A percentile compares a stretch with the other conserved stretches of the same genome.
Evolutionary conservation across 2,329 filamentous ascomycete species (phyloP).

Genomic region (Neofusicoccum parvum): DNA sequence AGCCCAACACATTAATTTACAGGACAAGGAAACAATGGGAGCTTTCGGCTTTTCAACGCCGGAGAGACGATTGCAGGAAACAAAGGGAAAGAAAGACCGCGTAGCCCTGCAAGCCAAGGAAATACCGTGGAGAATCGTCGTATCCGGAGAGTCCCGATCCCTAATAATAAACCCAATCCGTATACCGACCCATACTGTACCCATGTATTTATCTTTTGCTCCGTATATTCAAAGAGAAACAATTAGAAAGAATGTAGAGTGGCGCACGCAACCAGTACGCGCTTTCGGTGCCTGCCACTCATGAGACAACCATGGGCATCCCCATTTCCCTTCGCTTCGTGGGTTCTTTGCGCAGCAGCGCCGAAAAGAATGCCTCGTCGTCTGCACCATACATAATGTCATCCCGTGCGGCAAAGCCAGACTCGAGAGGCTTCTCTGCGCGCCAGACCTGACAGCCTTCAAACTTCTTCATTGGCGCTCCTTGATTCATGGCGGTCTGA

Average conservation of each 20-base stretch:
- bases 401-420: constrained; percentile 28
- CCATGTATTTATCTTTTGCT: constrained; percentile 7
- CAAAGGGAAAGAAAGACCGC: background rate
- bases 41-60: background rate
- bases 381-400: constrained; percentile 46
- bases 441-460: constrained; percentile 8
- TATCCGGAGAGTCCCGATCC: background rate
- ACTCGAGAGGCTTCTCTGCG: constrained; percentile 10
- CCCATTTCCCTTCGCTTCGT: background rate
- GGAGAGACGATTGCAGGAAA: background rate
- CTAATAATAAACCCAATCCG: background rate
- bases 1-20: constrained; percentile 10
- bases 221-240: background rate
- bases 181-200: background rate
- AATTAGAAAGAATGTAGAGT: background rate
- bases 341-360: background rate
- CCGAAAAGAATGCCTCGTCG: constrained; percentile 9
- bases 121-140: background rate
- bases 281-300: background rate
- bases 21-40: background rate
- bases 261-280: constrained; percentile 1
- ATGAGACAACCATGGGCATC: background rate
- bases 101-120: background rate
- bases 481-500: constrained; percentile 34
- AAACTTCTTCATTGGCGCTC: background rate